A percentile compares a stretch with the other conserved stretches of the same genome.
phyloP scores from a whole-genome alignment of 768 basidiomycete species.

The Stropharia rugosoannulata region DNA sequence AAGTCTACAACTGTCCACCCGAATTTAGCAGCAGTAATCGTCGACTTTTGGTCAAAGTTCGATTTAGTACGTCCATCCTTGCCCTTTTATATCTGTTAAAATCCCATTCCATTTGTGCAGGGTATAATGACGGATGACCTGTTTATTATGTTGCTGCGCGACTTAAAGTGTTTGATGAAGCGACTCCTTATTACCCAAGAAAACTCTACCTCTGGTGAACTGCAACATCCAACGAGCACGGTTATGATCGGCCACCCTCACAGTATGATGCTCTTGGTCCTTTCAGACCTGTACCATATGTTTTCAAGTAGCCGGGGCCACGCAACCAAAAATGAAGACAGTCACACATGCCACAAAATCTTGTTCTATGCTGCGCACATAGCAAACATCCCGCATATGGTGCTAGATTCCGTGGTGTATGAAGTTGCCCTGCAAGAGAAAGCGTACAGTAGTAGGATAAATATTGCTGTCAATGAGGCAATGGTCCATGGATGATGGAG shows the following conservation, averaged over 20 bases:
- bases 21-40: conserved; percentile 50
- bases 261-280: conserved; percentile 38
- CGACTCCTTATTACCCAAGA: conserved; percentile 39
- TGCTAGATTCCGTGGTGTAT: conserved; percentile 34
- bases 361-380: conserved; percentile 70
- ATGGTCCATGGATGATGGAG: background rate
- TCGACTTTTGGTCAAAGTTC: conserved; percentile 67
- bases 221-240: conserved; percentile 12
- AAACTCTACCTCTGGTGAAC: conserved; percentile 8
- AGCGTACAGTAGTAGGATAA: background rate
- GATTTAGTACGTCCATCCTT: conserved; percentile 41
- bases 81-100: background rate
- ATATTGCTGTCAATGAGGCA: background rate
- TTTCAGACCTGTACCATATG: conserved; percentile 54
- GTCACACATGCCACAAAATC: conserved; percentile 58
- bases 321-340: conserved; percentile 10
- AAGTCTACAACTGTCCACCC: conserved; percentile 54
- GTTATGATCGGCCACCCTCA: conserved; percentile 37
- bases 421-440: conserved; percentile 29
- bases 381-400: conserved; percentile 41
- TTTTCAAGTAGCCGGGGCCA: conserved; percentile 26
- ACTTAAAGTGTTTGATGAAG: conserved; percentile 51
- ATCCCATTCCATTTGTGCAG: conserved; percentile 21
- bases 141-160: conserved; percentile 54
- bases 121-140: conserved; percentile 36